These are phyloP conservation scores for Porosira glacialis DNA, from an alignment of 352 stramenopile species.

Conservation along the genomic window DNA sequence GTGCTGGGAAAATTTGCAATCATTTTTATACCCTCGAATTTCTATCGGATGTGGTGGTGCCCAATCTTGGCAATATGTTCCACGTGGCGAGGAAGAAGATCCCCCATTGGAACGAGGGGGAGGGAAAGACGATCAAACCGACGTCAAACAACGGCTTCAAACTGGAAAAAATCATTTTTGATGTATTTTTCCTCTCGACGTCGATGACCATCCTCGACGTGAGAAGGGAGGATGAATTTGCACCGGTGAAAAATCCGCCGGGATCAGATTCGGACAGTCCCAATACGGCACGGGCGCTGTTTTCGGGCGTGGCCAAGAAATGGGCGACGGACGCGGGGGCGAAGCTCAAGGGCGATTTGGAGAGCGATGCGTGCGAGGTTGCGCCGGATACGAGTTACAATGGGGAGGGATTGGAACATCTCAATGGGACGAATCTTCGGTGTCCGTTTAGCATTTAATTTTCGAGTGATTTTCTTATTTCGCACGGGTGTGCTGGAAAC, in stretches of 20 bases:
- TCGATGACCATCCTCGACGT: constrained; percentile 92
- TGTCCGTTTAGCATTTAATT: constrained; percentile 73
- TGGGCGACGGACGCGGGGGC: constrained; percentile 63
- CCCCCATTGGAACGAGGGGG: constrained; percentile 82
- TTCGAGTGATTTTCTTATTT: no score
- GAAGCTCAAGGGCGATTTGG: constrained; percentile 47
- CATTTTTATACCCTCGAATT: constrained; percentile 94
- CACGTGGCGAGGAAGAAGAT: constrained; percentile 99
- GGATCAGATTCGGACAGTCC: constrained; percentile 60
- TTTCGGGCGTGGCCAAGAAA: constrained; percentile 65
- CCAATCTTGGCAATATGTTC: constrained; percentile 89
- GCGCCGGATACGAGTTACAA: constrained; percentile 69
- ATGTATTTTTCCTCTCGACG: constrained; percentile 93
- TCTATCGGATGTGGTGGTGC: constrained; percentile 75
- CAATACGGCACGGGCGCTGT: constrained; percentile 69
- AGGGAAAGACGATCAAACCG: constrained; percentile 83
- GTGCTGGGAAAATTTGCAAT: constrained; percentile 98
- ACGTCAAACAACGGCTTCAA: constrained; percentile 92
- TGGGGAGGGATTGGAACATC: constrained; percentile 70
- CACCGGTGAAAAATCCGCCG: constrained; percentile 75
- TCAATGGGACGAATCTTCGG: constrained; percentile 55
- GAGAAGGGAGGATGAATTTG: constrained; percentile 85
- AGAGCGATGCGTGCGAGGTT: constrained; percentile 67
- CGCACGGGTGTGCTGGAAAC: no score
- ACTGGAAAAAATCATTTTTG: constrained; percentile 98